Evolutionary conservation across 768 basidiomycete species (phyloP).

Genomic region (Boletus rufocinnamomeus): DNA sequence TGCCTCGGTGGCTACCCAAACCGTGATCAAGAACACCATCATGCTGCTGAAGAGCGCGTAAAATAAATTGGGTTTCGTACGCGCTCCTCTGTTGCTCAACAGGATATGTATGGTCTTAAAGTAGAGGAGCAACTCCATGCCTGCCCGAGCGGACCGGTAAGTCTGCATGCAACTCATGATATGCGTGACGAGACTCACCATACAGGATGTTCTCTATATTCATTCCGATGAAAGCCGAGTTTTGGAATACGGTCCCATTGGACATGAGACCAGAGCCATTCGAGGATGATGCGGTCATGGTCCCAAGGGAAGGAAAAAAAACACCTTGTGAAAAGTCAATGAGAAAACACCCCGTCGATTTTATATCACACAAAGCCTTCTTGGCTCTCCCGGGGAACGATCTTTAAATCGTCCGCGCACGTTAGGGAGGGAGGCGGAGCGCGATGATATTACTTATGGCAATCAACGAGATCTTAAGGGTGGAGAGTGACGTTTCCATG

Average conservation of each 20-base stretch:
- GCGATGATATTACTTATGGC: not conserved
- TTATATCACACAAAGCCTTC: conserved; percentile 8
- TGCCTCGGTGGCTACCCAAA: conserved; percentile 26
- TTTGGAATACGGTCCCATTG: conserved; percentile 6
- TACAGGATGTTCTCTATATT: conserved; percentile 24
- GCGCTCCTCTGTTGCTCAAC: conserved; percentile 1
- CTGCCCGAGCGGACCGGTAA: conserved; percentile 7
- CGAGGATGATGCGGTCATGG: not conserved
- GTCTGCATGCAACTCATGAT: not conserved
- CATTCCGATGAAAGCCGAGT: conserved; percentile 15
- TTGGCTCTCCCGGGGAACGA: not conserved
- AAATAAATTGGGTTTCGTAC: conserved; percentile 14
- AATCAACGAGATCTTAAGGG: not conserved
- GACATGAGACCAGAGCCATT: not conserved
- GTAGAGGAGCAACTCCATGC: conserved; percentile 28
- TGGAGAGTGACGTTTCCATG: conserved; percentile 3
- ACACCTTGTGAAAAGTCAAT: not conserved
- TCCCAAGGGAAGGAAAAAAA: not conserved
- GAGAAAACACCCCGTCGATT: not conserved
- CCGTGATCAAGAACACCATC: conserved; percentile 32
- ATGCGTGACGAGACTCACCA: conserved; percentile 13
- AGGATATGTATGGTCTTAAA: conserved; percentile 21
- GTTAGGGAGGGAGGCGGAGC: too few species aligned
- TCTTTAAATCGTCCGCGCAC: not conserved
- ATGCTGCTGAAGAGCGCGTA: conserved; percentile 30